Percentiles rank a stretch among this genome's conserved stretches.
phyloP scores from a whole-genome alignment of 352 stramenopile genomes.

The Globisporangium splendens region DNA sequence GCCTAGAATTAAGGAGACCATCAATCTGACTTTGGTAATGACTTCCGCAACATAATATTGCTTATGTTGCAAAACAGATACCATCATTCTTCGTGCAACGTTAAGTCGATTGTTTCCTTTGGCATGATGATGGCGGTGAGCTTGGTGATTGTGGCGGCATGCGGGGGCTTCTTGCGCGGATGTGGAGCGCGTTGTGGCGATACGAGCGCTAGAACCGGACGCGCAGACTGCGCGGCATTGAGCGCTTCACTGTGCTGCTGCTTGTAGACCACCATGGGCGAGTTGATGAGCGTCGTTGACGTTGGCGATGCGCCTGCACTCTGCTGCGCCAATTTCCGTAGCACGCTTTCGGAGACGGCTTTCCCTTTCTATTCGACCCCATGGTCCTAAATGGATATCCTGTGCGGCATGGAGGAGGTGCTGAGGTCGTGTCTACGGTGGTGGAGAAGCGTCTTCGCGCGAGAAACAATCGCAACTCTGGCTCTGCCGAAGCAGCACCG shows the following conservation, averaged over 20 bases:
- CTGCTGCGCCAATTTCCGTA: conserved; percentile 18
- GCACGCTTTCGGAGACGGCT: conserved; percentile 34
- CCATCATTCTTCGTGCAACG: too few species aligned
- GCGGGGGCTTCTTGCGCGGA: not conserved
- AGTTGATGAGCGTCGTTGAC: conserved; percentile 7
- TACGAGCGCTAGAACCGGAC: conserved; percentile 4
- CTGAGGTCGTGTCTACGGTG: not conserved
- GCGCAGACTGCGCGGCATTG: not conserved
- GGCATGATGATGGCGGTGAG: conserved; percentile 6
- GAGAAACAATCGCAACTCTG: conserved; percentile 45
- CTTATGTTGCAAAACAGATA: not conserved
- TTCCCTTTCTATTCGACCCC: conserved; percentile 4
- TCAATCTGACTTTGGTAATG: too few species aligned
- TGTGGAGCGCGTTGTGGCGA: not conserved
- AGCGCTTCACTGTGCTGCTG: not conserved
- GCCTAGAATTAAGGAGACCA: too few species aligned
- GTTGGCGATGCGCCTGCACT: not conserved
- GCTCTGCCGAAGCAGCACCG: conserved; percentile 17
- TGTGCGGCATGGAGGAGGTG: not conserved
- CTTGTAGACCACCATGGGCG: conserved; percentile 18
- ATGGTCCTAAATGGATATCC: conserved; percentile 5
- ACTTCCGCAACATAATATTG: too few species aligned
- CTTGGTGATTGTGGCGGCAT: not conserved
- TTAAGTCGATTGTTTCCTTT: too few species aligned
- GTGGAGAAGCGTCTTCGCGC: conserved; percentile 32